Base-by-base conservation (phyloP, 164 flowering plant genomes). In the Magnolia sinica region DNA sequence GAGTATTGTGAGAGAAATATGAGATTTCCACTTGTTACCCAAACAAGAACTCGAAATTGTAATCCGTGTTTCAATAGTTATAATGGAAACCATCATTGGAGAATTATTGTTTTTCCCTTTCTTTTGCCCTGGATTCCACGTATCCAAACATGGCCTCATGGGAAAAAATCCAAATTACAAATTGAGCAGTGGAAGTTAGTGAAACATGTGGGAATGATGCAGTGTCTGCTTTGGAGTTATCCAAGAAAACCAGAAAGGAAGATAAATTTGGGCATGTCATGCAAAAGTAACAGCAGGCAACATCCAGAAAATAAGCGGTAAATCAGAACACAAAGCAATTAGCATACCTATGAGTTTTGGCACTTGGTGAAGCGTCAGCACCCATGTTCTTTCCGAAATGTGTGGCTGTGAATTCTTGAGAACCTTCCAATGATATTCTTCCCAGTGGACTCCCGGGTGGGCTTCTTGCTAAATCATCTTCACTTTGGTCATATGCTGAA, bases 391-490 rank as follows among this genome's bases (percentile, higher is more conserved):
- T 85, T 58, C 61, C 76, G 77, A 76, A 78, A 58, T 80, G 85
- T n/a, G 86, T 70, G n/a, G 90, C 87, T 19, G 55, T 79, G 50
- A 82, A 79, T 67, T 84, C 92, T 70, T 83, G 80, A 63, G 87
- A 82, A 77, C 90, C 91, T 76, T 89, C 89, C 58, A 76, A 90
- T 7, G 80, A 19, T 66, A 83, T 74, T 79, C 82, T 80, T 63
- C 82, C 83, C 29, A 76, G 87, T 24, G 94, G 91, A 82, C 94
- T 95, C 51, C 79, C 82, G 58, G 82, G 80, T 68, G 87, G 88
- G 83, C 87, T 89, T 83, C 82, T 90, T 55, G 82, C 84, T 23
- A 81, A 78, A 18, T 74, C 86, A 83, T 85, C 88, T 71, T 86
- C 90, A 72, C 84, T 79, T 68, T 83, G 85, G 16, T 80, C 73